Conservation (phyloP, 306 rosid species). For the Lathyrus oleraceus region DNA sequence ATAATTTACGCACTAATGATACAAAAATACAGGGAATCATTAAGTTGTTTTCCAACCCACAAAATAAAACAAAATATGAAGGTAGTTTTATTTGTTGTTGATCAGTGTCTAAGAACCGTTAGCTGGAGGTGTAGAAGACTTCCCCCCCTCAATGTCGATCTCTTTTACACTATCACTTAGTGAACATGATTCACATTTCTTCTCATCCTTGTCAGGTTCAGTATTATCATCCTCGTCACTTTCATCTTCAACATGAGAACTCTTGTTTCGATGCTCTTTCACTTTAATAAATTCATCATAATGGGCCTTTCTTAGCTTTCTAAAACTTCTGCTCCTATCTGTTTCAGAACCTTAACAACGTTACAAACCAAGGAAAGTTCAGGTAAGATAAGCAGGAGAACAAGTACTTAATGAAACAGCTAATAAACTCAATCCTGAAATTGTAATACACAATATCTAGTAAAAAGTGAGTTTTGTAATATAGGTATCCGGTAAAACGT, state of each 20-base stretch:
- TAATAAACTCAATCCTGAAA: neutral
- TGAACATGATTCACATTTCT: constrained; percentile 52
- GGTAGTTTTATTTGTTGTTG: constrained; percentile 32
- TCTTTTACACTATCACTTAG: constrained; percentile 64
- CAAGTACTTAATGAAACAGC: constrained; percentile 6
- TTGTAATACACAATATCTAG: neutral
- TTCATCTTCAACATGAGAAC: constrained; percentile 60
- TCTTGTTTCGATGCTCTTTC: constrained; percentile 63
- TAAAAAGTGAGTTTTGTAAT: neutral
- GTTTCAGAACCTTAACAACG: constrained; percentile 51
- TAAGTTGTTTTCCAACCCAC: constrained; percentile 18
- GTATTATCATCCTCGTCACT: constrained; percentile 47
- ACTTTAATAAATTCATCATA: constrained; percentile 84
- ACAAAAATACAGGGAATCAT: constrained; percentile 31
- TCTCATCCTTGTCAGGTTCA: constrained; percentile 30
- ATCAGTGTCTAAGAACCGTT: constrained; percentile 53
- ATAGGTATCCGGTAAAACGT: neutral
- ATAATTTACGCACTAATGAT: constrained; percentile 35
- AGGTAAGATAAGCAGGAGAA: constrained; percentile 11
- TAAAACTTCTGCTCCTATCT: constrained; percentile 60
- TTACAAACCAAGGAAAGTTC: constrained; percentile 29
- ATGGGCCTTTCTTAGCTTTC: constrained; percentile 83
- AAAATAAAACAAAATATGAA: constrained; percentile 14
- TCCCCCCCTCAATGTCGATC: constrained; percentile 55
- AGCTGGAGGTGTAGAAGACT: constrained; percentile 43